Conservation (phyloP, 169 alveolate genomes). For the Pseudocohnilembus persalinus region DNA sequence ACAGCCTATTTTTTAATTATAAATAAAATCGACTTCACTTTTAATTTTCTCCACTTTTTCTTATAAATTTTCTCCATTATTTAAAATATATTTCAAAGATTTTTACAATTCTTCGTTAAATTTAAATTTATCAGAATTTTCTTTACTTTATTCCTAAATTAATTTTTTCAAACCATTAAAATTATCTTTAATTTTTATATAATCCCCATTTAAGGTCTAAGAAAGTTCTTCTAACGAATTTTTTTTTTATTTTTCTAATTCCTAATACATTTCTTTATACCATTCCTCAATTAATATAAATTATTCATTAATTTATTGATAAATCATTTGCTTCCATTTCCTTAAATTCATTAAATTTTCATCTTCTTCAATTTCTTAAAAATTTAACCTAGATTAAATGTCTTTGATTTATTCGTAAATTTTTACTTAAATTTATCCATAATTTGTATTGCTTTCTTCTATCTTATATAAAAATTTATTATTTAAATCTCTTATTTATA, state of each 20-base stretch:
- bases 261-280: neutral
- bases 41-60: neutral
- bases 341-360: slow-evolving; percentile 7
- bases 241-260: neutral
- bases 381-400: neutral
- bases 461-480: neutral
- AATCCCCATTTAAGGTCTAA: neutral
- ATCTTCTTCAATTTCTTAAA: neutral
- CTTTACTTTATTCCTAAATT: slow-evolving; percentile 1
- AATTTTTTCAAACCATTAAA: neutral
- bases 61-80: neutral
- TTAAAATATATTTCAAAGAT: neutral
- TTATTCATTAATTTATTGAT: neutral
- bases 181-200: neutral
- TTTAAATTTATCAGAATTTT: neutral
- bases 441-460: neutral
- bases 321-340: slow-evolving; percentile 1
- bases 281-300: neutral
- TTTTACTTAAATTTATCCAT: neutral
- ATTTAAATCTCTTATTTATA: too few species aligned
- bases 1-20: neutral
- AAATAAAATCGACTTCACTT: neutral
- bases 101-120: neutral
- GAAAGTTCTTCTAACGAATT: neutral
- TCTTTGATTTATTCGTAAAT: neutral